Evolutionary conservation across 2,329 filamentous ascomycete genomes (phyloP).

Genomic region (Mollisiaceae sp.): DNA sequence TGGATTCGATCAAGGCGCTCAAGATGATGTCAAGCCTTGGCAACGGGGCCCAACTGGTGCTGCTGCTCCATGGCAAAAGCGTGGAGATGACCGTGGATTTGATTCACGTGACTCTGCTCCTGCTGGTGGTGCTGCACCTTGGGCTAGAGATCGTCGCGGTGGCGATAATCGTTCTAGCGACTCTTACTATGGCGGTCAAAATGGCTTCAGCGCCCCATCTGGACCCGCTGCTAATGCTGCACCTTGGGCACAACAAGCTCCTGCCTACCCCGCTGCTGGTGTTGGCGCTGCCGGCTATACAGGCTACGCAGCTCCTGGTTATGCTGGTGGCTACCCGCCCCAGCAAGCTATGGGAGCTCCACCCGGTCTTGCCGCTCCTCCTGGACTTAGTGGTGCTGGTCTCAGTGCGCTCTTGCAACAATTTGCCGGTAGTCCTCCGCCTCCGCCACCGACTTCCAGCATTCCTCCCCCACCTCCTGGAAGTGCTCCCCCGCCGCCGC

Average conservation of each 20-base stretch:
- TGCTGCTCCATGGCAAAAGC: slow-evolving; percentile 76
- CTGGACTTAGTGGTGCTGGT: slow-evolving; percentile 59
- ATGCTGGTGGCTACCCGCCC: slow-evolving; percentile 48
- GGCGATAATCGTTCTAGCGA: slow-evolving; percentile 51
- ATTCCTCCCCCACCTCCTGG: slow-evolving; percentile 51
- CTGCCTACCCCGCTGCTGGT: slow-evolving; percentile 46
- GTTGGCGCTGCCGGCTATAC: slow-evolving; percentile 60
- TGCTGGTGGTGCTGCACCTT: slow-evolving; percentile 59
- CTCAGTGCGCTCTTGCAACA: slow-evolving; percentile 71
- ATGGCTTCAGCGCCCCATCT: slow-evolving; percentile 54
- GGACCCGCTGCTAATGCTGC: slow-evolving; percentile 52
- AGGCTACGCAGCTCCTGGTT: slow-evolving; percentile 52
- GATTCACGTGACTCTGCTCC: slow-evolving; percentile 42
- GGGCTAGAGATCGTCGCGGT: slow-evolving; percentile 61
- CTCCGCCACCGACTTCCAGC: slow-evolving; percentile 58
- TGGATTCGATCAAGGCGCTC: slow-evolving; percentile 57
- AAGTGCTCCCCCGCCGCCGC: slow-evolving; percentile 66
- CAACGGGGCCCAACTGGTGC: slow-evolving; percentile 84
- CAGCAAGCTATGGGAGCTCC: slow-evolving; percentile 52
- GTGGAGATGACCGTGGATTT: slow-evolving; percentile 49
- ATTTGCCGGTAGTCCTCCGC: slow-evolving; percentile 55
- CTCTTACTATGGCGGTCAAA: slow-evolving; percentile 54
- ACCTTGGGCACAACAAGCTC: slow-evolving; percentile 50
- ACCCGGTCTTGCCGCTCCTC: slow-evolving; percentile 47
- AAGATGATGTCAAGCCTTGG: slow-evolving; percentile 79